These are phyloP conservation scores for Picochlorum sp. DNA, from an alignment of 139 green algal species.

Conservation along the genomic window DNA sequence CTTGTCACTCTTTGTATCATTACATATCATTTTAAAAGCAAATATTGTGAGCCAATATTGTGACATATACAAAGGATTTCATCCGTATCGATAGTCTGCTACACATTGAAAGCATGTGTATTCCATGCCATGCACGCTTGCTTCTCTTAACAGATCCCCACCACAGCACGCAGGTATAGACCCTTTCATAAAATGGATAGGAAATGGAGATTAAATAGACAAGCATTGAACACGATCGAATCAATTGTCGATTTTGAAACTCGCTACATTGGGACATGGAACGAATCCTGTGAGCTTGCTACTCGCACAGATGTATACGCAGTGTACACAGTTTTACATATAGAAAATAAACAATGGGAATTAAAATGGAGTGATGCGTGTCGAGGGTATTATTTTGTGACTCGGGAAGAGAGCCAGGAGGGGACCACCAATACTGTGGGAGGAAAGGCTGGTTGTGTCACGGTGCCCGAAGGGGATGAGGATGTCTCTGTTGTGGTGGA, in stretches of 20 bases:
- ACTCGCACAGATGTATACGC: conserved; percentile 27
- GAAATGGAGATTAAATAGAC: conserved; percentile 31
- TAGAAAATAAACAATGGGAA: conserved; percentile 24
- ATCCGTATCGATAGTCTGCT: too few relatives aligned
- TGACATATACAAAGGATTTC: too few relatives aligned
- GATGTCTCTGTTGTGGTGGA: conserved; percentile 13
- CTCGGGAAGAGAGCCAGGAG: not conserved
- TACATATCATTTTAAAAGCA: too few relatives aligned
- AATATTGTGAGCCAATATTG: too few relatives aligned
- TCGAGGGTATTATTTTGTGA: too few relatives aligned
- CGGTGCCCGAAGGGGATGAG: conserved; percentile 27
- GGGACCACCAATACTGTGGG: not conserved
- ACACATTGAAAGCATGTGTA: too few relatives aligned
- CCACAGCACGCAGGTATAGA: too few relatives aligned
- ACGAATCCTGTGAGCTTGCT: conserved; percentile 8
- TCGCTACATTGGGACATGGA: not conserved
- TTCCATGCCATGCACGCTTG: too few relatives aligned
- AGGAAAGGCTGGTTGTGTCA: not conserved
- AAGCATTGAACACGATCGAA: conserved; percentile 16
- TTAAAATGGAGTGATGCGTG: conserved; percentile 20
- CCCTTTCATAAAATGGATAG: conserved; percentile 20
- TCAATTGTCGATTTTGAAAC: conserved; percentile 13
- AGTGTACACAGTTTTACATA: conserved; percentile 35
- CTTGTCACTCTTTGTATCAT: too few relatives aligned
- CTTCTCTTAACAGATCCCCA: too few relatives aligned